phyloP scores from a whole-genome alignment of 75 land plant species.

The Pinus albicaulis region DNA sequence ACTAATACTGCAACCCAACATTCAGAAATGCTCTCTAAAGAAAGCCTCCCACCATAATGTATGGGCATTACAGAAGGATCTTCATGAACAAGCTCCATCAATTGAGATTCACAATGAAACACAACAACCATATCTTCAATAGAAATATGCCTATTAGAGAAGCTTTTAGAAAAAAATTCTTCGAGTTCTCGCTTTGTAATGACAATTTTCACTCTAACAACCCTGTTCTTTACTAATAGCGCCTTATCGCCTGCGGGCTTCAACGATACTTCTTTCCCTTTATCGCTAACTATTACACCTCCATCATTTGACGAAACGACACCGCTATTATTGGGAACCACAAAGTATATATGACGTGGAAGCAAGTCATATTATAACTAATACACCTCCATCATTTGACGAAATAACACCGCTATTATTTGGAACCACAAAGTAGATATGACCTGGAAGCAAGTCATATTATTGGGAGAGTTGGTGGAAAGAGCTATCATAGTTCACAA shows the following conservation, averaged over 20 bases:
- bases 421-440: too few relatives aligned
- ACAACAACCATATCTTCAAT: neutral
- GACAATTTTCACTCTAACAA: conserved; percentile 22
- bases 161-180: conserved; percentile 19
- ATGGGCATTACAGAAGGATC: too few relatives aligned
- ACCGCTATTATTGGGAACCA: conserved; percentile 5
- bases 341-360: too few relatives aligned
- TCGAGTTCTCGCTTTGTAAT: conserved; percentile 25
- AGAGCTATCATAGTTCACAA: neutral
- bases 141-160: conserved; percentile 14
- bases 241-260: neutral
- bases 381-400: neutral
- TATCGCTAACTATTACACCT: neutral
- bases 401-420: too few relatives aligned
- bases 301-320: neutral
- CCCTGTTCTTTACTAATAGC: neutral
- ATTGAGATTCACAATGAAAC: too few relatives aligned
- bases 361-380: too few relatives aligned
- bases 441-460: too few relatives aligned
- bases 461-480: conserved; percentile 10
- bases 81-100: too few relatives aligned
- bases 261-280: too few relatives aligned
- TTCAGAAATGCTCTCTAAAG: too few relatives aligned
- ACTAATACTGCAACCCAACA: too few relatives aligned
- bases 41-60: too few relatives aligned